Base-by-base conservation (phyloP, 441 rosid species). In the Caryocar brasiliense region DNA sequence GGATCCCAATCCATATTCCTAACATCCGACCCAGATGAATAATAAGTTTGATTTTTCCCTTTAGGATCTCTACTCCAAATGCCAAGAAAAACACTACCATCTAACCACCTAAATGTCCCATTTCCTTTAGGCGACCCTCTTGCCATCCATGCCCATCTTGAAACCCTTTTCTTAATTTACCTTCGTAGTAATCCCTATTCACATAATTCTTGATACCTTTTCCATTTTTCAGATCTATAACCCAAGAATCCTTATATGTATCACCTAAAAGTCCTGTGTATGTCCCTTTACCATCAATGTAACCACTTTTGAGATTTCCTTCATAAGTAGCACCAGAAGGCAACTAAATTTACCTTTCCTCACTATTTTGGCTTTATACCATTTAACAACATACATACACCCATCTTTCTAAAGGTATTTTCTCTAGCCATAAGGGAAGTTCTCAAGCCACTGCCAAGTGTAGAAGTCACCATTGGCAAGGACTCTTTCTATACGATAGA, bases 61-160 rank as follows among this genome's bases (percentile, higher is more conserved):
- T 67, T 74, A 13, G 79, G 76, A 70, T 83, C 95, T 41, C 72
- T 83, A 41, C 88, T 93, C 99, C 99, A 93, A 57, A 79, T 68
- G 6, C 99, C 97, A 1, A 81, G 88, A 35, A 83, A 86, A 35
- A 75, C 82, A 49, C 96, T 81, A 30, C 95, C 96, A n/a, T 82
- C 91, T 0, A 72, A 47, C 92, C 88, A 83, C 29, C 74, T 67
- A 21, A 68, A 84, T 0, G 86, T 86, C 21, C 99, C 99, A 41
- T 78, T 82, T 22, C 99, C 99, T 62, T 75, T 86, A 3, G 99
- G 99, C 44, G 78, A 51, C 3, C 85, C 86, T 81, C 91, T 47
- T 86, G 95, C 99, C 99, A 93, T 0, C 99, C 99, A 8, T 81
- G 83, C 1, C 99, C 95, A n/a, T 89, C 96, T 49, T 86, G 91